These are phyloP conservation scores for Syzygium oleosum DNA, from an alignment of 345 rosid genomes.

Conservation along the genomic window DNA sequence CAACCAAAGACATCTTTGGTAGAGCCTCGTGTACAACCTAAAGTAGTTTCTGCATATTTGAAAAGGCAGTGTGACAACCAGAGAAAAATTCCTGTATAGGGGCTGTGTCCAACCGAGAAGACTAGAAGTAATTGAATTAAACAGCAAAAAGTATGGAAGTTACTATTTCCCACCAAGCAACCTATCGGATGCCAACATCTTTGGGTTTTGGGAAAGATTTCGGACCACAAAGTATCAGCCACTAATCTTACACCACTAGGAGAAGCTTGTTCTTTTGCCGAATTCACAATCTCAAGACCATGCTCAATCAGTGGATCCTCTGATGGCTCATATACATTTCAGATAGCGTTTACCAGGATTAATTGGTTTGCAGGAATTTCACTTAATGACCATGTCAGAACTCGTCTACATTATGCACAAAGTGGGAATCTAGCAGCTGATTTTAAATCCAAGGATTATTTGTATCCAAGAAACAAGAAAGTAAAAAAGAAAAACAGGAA, in stretches of 20 bases:
- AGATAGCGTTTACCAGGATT: conserved; percentile 32
- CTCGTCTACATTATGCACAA: background rate
- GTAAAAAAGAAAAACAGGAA: background rate
- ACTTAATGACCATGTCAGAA: background rate
- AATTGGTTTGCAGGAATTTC: conserved; percentile 3
- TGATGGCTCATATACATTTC: conserved; percentile 55
- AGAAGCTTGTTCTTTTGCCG: conserved; percentile 22
- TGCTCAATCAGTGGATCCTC: conserved; percentile 61
- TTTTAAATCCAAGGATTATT: background rate
- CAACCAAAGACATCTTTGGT: conserved; percentile 88
- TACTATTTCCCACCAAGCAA: conserved; percentile 53
- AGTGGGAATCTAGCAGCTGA: background rate
- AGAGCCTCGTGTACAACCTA: conserved; percentile 67
- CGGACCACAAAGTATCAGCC: conserved; percentile 45
- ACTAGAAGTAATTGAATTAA: background rate
- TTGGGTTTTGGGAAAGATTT: conserved; percentile 70
- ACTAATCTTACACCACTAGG: conserved; percentile 12
- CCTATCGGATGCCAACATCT: conserved; percentile 94
- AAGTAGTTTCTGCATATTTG: conserved; percentile 47
- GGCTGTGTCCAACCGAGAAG: background rate
- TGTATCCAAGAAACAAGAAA: background rate
- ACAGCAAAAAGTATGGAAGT: background rate
- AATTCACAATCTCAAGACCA: conserved; percentile 58
- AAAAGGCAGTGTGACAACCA: background rate
- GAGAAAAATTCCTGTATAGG: background rate